Percentiles rank a stretch among this genome's conserved stretches.
These are phyloP conservation scores for Ottelia alismoides DNA, from an alignment of 106 monocot species.

Conservation along the genomic window DNA sequence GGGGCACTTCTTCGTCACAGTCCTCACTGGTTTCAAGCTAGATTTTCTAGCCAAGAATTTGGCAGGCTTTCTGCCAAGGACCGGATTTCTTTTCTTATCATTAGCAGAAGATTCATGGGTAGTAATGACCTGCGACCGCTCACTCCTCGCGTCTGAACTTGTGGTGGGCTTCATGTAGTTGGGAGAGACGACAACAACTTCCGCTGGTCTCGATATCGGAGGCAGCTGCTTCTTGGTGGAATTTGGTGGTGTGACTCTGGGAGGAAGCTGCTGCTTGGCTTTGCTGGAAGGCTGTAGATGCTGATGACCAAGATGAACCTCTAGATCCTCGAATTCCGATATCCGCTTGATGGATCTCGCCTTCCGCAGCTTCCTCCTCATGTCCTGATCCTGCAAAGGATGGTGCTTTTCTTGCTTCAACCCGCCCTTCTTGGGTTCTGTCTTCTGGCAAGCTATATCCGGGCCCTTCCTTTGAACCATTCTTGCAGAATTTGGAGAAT, in stretches of 20 bases:
- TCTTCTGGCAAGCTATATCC: background rate
- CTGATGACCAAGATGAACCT: constrained; percentile 3
- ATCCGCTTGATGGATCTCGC: constrained; percentile 9
- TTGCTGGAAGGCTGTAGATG: background rate
- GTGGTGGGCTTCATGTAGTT: constrained; percentile 58
- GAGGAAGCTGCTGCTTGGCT: background rate
- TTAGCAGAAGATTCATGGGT: background rate
- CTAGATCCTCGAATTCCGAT: constrained; percentile 6
- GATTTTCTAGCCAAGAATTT: constrained; percentile 21
- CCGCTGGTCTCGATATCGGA: too few relatives aligned
- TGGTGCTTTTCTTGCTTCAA: constrained; percentile 1
- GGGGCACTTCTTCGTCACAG: constrained; percentile 30
- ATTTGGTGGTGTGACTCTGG: background rate
- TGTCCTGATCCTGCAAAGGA: background rate
- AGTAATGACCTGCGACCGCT: constrained; percentile 10
- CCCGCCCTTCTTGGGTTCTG: background rate
- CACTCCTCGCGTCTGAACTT: constrained; percentile 37
- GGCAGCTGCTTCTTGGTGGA: background rate
- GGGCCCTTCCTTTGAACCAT: constrained; percentile 15
- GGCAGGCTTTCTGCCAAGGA: background rate
- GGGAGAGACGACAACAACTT: background rate
- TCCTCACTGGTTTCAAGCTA: constrained; percentile 19
- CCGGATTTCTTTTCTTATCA: background rate
- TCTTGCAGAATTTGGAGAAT: background rate
- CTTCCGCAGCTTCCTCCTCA: constrained; percentile 15